phyloP scores from a whole-genome alignment of 2,329 filamentous ascomycete genomes.

The Pyrenochaeta sp. region DNA sequence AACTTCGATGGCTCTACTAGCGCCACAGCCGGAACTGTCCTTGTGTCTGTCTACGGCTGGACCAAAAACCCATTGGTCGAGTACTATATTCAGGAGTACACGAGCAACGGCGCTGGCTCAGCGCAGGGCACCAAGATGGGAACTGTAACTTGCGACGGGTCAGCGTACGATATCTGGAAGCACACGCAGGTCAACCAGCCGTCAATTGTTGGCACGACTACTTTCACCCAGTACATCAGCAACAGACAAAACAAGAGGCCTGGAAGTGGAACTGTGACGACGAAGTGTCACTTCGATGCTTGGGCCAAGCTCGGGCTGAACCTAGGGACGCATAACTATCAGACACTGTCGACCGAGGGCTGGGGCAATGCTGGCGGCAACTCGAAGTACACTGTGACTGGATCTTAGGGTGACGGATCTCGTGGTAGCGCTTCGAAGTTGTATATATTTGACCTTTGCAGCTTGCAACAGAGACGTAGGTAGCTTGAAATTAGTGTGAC shows the following conservation, averaged over 20 bases:
- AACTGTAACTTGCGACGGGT: slow-evolving; percentile 39
- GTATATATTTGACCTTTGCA: background rate
- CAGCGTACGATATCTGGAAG: slow-evolving; percentile 43
- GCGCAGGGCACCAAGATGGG: slow-evolving; percentile 39
- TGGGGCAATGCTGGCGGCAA: slow-evolving; percentile 40
- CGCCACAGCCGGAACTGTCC: slow-evolving; percentile 34
- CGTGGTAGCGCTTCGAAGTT: background rate
- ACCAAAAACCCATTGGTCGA: slow-evolving; percentile 58
- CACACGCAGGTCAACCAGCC: slow-evolving; percentile 52
- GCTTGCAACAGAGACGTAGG: background rate
- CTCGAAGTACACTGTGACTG: slow-evolving; percentile 37
- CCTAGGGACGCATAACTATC: slow-evolving; percentile 39
- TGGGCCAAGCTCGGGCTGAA: slow-evolving; percentile 38
- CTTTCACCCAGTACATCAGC: slow-evolving; percentile 61
- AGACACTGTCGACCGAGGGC: slow-evolving; percentile 40
- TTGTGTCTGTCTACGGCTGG: slow-evolving; percentile 63
- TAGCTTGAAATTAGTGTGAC: background rate
- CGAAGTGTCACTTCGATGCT: slow-evolving; percentile 42
- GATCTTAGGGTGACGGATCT: slow-evolving; percentile 11
- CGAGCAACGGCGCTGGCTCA: slow-evolving; percentile 52
- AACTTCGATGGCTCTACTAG: slow-evolving; percentile 38
- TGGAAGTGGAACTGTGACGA: slow-evolving; percentile 41
- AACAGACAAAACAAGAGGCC: slow-evolving; percentile 37
- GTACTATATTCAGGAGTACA: slow-evolving; percentile 62
- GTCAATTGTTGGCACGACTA: slow-evolving; percentile 58